Evolutionary conservation across 306 rosid genomes (phyloP), one percentile per base, ranked within the genome.

Genomic region (Cucurbita argyrosperma): DNA sequence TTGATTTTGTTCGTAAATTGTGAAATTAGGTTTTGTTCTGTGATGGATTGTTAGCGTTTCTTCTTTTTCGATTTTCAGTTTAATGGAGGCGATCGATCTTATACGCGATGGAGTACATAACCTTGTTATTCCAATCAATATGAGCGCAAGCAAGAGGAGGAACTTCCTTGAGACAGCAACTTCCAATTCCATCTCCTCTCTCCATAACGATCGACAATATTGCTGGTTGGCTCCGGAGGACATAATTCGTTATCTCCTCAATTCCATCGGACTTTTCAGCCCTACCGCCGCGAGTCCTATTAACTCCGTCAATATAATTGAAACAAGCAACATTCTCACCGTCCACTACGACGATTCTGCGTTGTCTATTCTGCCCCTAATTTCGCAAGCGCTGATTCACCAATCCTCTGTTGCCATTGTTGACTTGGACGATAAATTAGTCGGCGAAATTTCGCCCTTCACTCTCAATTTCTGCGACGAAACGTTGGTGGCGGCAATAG

Each of bases 151-250:
- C 55, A 8, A 23, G 47, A 50, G 77, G 75, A 85, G 42, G 8
- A 83, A 35, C 43, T 40, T 62, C 26, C 63, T 63, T 5, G 23
- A 19, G 26, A 64, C 39, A 64, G 4, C 74, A 23, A 18, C 53
- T 6, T 13, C 57, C 10, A 40, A 38, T 5, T 42, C 71, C 37
- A 13, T 30, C 51, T n/a, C 78, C 43, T 35, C 80, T 16, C 18
- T 71, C 40, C 96, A 89, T 78, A 79, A 85, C 76, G 61, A 77
- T 26, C 76, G 23, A 4, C 79, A 78, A 46, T 91, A 84, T 59
- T 91, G 99, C 80, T 95, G 99, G 97, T 79, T 95, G 10, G 81
- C 88, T 10, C 91, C 86, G 47, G 99, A 95, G 79, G 97, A 95
- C 55, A 66, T 95, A 21, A 79, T 95, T 70, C 90, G 99, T 19